These are phyloP conservation scores for Camelina neglecta DNA, from an alignment of 345 rosid species.

Conservation along the genomic window DNA sequence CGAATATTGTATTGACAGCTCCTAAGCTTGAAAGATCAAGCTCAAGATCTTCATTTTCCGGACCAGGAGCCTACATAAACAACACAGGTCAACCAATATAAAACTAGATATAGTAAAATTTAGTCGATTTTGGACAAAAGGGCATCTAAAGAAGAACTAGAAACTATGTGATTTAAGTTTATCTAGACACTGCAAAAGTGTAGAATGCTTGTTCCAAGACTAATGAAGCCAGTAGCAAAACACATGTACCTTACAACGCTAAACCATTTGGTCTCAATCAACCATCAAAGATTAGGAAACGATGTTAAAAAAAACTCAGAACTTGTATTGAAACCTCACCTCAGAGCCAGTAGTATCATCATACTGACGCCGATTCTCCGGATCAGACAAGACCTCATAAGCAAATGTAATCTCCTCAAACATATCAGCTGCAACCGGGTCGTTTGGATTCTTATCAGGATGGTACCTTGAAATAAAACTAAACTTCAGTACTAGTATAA, in stretches of 20 bases:
- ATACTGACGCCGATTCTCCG: slow-evolving; percentile 79
- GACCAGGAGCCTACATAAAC: slow-evolving; percentile 65
- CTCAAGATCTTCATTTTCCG: slow-evolving; percentile 86
- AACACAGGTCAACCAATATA: slow-evolving; percentile 14
- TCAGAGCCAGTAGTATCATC: slow-evolving; percentile 90
- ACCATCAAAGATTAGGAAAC: background rate
- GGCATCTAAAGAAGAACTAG: background rate
- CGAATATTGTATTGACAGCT: slow-evolving; percentile 92
- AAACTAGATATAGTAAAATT: background rate
- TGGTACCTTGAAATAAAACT: slow-evolving; percentile 67
- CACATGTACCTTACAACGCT: too few relatives aligned
- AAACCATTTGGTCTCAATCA: background rate
- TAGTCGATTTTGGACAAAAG: background rate
- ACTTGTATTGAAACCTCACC: slow-evolving; percentile 52
- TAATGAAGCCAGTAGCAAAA: background rate
- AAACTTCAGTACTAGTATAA: background rate
- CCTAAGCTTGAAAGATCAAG: slow-evolving; percentile 97
- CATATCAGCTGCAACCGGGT: slow-evolving; percentile 87
- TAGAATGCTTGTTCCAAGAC: too few relatives aligned
- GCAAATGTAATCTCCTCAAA: slow-evolving; percentile 92
- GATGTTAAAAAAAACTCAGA: background rate
- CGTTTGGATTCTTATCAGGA: slow-evolving; percentile 96
- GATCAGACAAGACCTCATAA: slow-evolving; percentile 83
- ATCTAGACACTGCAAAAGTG: background rate
- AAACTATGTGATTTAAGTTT: background rate